These are phyloP conservation scores for Trifolium dubium DNA, from an alignment of 306 rosid genomes.

Conservation along the genomic window DNA sequence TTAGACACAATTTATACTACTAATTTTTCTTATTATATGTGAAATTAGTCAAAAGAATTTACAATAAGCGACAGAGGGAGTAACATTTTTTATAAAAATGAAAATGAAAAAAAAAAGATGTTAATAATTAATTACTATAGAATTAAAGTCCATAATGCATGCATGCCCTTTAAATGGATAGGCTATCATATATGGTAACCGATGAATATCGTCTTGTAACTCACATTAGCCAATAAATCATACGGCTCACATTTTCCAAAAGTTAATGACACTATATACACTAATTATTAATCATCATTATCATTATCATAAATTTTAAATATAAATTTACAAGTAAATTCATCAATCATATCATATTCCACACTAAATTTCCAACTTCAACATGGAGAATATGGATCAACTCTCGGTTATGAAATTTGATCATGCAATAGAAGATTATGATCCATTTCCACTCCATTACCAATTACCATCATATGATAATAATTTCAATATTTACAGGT, in stretches of 20 bases:
- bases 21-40: no score
- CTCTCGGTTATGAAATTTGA: constrained; percentile 31
- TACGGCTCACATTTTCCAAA: constrained; percentile 54
- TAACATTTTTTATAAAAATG: not conserved
- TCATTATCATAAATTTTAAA: not conserved
- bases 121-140: not conserved
- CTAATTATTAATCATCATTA: not conserved
- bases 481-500: constrained; percentile 34
- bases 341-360: constrained; percentile 1
- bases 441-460: constrained; percentile 33
- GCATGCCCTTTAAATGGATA: constrained; percentile 9
- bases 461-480: constrained; percentile 39
- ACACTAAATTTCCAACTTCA: constrained; percentile 1
- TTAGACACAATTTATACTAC: no score
- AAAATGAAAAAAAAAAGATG: not conserved
- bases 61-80: no score
- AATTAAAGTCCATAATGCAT: not conserved
- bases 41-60: no score
- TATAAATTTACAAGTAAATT: constrained; percentile 22
- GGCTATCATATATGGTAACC: constrained; percentile 23
- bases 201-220: constrained; percentile 55
- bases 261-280: constrained; percentile 15
- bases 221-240: constrained; percentile 47
- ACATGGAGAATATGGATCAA: constrained; percentile 40
- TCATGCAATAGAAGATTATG: constrained; percentile 41